Conservation (phyloP, 2,329 filamentous ascomycete genomes). For the Trematosphaeria pertusa region DNA sequence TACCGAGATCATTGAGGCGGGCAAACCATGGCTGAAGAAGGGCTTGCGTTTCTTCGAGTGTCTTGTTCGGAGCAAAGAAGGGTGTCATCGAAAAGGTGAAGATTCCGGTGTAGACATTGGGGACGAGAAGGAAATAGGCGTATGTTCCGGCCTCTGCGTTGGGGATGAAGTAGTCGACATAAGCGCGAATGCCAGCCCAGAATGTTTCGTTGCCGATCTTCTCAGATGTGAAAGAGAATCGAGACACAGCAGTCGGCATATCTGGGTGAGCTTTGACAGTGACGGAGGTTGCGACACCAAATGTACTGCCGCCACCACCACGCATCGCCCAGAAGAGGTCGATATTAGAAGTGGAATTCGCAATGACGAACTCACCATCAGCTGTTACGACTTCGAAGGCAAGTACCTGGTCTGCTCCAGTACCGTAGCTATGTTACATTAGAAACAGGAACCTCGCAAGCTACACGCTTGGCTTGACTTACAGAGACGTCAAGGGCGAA, state of each 20-base stretch:
- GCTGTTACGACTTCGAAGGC: constrained; percentile 43
- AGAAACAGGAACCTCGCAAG: too few relatives aligned
- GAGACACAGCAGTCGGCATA: constrained; percentile 37
- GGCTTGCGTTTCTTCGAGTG: constrained; percentile 35
- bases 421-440: constrained; percentile 42
- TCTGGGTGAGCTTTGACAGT: constrained; percentile 46
- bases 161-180: constrained; percentile 41
- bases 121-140: constrained; percentile 41
- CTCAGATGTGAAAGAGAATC: constrained; percentile 39
- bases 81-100: constrained; percentile 43
- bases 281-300: constrained; percentile 42
- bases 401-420: constrained; percentile 46
- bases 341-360: constrained; percentile 37
- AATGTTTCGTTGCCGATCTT: constrained; percentile 45
- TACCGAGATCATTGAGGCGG: constrained; percentile 34
- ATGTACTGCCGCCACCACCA: constrained; percentile 44
- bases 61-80: constrained; percentile 45
- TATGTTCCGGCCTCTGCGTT: constrained; percentile 47
- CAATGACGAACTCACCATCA: constrained; percentile 37
- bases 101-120: constrained; percentile 37
- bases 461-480: too few relatives aligned
- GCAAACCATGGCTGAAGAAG: constrained; percentile 43
- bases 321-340: constrained; percentile 48
- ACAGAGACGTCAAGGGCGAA: constrained; percentile 57
- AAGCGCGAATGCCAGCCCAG: constrained; percentile 39